These are phyloP conservation scores for Apiotrichum veenhuisii DNA, from an alignment of 1,284 basidiomycete genomes.

Conservation along the genomic window DNA sequence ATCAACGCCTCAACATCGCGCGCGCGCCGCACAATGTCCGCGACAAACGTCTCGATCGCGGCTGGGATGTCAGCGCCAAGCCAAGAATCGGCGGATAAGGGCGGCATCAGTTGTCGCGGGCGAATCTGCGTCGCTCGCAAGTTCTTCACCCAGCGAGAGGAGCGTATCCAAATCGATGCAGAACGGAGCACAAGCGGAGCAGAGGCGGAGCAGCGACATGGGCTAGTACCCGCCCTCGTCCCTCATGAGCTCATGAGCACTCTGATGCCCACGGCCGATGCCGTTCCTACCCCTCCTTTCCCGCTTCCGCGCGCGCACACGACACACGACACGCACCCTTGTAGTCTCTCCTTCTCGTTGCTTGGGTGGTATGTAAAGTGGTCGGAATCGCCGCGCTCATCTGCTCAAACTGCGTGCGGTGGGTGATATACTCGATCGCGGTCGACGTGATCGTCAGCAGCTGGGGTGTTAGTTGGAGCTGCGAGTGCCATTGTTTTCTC, in stretches of 20 bases:
- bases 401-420: slow-evolving; percentile 46
- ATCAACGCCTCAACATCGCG: slow-evolving; percentile 47
- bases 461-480: slow-evolving; percentile 27
- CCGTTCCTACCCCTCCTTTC: not conserved
- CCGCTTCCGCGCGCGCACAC: too few relatives aligned
- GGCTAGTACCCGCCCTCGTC: too few relatives aligned
- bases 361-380: slow-evolving; percentile 32
- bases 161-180: too few relatives aligned
- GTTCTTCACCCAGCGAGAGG: too few relatives aligned
- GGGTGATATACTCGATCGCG: slow-evolving; percentile 48
- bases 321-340: slow-evolving; percentile 23
- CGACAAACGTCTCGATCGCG: slow-evolving; percentile 44
- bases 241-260: too few relatives aligned
- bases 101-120: not conserved
- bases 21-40: slow-evolving; percentile 41
- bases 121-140: too few relatives aligned
- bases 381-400: slow-evolving; percentile 38
- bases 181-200: too few relatives aligned
- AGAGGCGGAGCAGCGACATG: too few relatives aligned
- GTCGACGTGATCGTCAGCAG: slow-evolving; percentile 47
- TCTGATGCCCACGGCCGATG: too few relatives aligned
- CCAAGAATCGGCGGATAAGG: too few relatives aligned
- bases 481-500: too few relatives aligned
- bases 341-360: slow-evolving; percentile 34
- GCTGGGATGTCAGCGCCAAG: slow-evolving; percentile 23